Base-by-base conservation (phyloP, 805 yeast genomes). In the Lipomyces sp. region DNA sequence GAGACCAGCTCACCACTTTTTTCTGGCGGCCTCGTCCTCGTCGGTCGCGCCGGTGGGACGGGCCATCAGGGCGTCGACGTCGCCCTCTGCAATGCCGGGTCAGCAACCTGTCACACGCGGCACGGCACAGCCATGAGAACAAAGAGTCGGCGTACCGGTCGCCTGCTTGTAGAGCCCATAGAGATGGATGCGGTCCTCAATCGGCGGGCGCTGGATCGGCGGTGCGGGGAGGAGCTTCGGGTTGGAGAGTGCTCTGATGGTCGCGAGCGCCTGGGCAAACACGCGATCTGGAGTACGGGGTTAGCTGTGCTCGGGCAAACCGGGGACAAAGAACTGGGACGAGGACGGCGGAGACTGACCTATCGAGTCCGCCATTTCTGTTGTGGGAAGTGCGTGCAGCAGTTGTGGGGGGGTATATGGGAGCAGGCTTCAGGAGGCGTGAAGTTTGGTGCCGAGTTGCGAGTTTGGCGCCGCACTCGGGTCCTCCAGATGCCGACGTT, bases 121-220 rank as follows among this genome's bases (percentile, higher is more conserved):
- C 16, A 13, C 29, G 11, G 21, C 28, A 21, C 21, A n/a, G 32
- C 19, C 22, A 39, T 6, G 11, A 14, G n/a, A n/a, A 21, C 14
- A 18, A 18, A 3, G 24, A 26, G 33, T 24, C 22, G n/a, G 45
- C 62, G 13, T 55, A 64, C 67, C 73, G 0, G 95, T 87, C 1
- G 95, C 90, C 64, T 87, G 96, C 62, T 87, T 88, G 69, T 86
- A 87, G 44, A 87, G 74, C 0, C 95, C 95, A 65, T 87, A 87
- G 3, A 87, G 73, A 57, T 74, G 75, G 51, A 83, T 80, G 31
- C 95, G 67, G 53, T 73, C 78, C 46, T 81, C 83, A 2, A 85
- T 76, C 0, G 93, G 89, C 0, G 95, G 95, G 24, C 90, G 74
- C 0, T 90, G 88, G 26, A 85, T 69, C 47, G 83, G 73, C 4